A percentile compares a stretch with the other conserved stretches of the same genome.
Evolutionary conservation across 441 rosid species (phyloP).

Genomic region (Erysimum cheiri): DNA sequence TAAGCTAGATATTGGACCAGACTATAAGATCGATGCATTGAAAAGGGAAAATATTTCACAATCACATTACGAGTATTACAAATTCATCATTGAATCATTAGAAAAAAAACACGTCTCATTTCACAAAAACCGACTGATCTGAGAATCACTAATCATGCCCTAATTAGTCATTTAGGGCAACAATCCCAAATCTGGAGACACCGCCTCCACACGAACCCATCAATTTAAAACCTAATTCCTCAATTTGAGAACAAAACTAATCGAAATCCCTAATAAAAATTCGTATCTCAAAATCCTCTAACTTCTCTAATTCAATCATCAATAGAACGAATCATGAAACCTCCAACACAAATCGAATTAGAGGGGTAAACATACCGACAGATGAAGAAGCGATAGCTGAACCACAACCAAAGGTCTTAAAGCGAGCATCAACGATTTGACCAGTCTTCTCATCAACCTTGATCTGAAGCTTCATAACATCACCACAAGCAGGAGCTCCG

Average conservation of each 20-base stretch:
- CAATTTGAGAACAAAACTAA: background rate
- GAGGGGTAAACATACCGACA: constrained; percentile 57
- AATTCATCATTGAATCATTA: background rate
- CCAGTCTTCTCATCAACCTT: constrained; percentile 87
- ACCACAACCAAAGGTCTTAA: constrained; percentile 96
- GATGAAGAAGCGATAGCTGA: constrained; percentile 98
- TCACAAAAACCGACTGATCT: background rate
- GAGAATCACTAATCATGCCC: background rate
- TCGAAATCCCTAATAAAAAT: constrained; percentile 6
- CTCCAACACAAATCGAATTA: background rate
- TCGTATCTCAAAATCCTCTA: background rate
- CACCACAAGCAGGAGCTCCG: constrained; percentile 97
- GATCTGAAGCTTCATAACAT: constrained; percentile 96
- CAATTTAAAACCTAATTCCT: constrained; percentile 5
- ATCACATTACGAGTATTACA: background rate
- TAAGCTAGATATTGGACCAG: background rate
- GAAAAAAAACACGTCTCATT: background rate
- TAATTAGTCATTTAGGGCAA: background rate
- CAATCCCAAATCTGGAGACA: background rate
- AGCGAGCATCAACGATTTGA: constrained; percentile 84
- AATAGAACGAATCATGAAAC: background rate
- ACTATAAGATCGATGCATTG: background rate
- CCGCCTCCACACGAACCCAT: background rate
- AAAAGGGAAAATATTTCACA: constrained; percentile 11
- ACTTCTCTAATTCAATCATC: background rate